Base-by-base conservation (phyloP, 495 filamentous ascomycete genomes). In the Rhizodiscina lignyota region DNA sequence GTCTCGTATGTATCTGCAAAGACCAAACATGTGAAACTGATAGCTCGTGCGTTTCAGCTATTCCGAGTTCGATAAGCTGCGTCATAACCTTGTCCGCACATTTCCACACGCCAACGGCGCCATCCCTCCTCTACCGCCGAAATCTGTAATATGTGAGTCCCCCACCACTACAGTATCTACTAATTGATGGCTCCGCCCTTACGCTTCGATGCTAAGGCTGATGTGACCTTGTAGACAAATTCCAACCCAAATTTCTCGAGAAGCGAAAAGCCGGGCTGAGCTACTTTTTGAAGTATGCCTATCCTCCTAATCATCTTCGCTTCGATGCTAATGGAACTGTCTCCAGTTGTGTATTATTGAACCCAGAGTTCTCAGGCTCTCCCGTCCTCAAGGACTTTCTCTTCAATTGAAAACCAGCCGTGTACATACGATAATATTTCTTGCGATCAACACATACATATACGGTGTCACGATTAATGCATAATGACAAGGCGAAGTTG, bases 361-460 rank as follows among this genome's bases (percentile, higher is more conserved):
- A 80, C 47, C 75, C 75, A 0, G 75, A 79, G 46, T 78, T 79
- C 49, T 66, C 75, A 27, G 69, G 68, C 28, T 71, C 70, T 13
- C 72, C 74, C 5, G 61, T 79, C 16, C 66, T 78, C n/a, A 77
- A 77, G 45, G 73, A 79, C 29, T 80, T 79, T 45, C 56, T 79
- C n/a, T 70, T 79, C 38, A 45, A 43, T 18, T 49, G 28, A 43
- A 38, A 22, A 41, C 24, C 24, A 13, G 24, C 13, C 24, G 24
- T 27, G n/a, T n/a, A n/a, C n/a, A n/a, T n/a, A n/a, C n/a, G n/a
- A n/a, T n/a, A n/a, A n/a, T n/a, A n/a, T n/a, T n/a, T n/a, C n/a
- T n/a, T n/a, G n/a, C n/a, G n/a, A n/a, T n/a, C n/a, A n/a, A n/a
- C n/a, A n/a, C n/a, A n/a, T n/a, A n/a, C n/a, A n/a, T n/a, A n/a